Conservation (phyloP, 2,329 filamentous ascomycete genomes). For the Colletotrichum sp. region DNA sequence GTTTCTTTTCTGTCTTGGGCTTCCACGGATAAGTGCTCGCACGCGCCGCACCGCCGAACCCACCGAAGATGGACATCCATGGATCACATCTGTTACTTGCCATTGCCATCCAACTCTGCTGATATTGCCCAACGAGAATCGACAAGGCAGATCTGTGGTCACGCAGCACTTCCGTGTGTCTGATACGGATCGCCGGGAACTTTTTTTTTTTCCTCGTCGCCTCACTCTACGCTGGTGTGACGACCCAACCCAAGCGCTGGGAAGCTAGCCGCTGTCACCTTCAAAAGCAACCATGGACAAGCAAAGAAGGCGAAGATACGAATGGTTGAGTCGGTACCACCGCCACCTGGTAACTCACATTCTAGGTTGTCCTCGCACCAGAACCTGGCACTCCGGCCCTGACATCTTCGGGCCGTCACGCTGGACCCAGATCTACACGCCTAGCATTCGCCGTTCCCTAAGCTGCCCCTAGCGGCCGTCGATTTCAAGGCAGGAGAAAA, state of each 20-base stretch:
- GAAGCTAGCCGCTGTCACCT: neutral
- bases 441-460: slow-evolving; percentile 3
- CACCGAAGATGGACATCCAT: neutral
- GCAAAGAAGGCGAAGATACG: neutral
- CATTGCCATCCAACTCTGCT: neutral
- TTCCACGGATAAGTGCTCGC: neutral
- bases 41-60: neutral
- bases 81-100: neutral
- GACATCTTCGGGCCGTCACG: slow-evolving; percentile 16
- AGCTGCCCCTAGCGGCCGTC: slow-evolving; percentile 4
- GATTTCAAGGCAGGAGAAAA: neutral
- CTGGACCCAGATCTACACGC: slow-evolving; percentile 15
- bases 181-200: neutral
- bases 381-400: neutral
- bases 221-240: neutral
- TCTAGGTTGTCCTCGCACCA: neutral
- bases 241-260: neutral
- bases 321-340: neutral
- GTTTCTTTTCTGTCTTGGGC: neutral
- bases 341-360: neutral
- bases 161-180: neutral
- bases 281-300: neutral
- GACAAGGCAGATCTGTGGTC: neutral
- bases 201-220: neutral
- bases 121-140: neutral